Evolutionary conservation across 768 basidiomycete genomes (phyloP), one percentile per base, ranked within the genome.

Genomic region (Udeniomyces megalosporus): DNA sequence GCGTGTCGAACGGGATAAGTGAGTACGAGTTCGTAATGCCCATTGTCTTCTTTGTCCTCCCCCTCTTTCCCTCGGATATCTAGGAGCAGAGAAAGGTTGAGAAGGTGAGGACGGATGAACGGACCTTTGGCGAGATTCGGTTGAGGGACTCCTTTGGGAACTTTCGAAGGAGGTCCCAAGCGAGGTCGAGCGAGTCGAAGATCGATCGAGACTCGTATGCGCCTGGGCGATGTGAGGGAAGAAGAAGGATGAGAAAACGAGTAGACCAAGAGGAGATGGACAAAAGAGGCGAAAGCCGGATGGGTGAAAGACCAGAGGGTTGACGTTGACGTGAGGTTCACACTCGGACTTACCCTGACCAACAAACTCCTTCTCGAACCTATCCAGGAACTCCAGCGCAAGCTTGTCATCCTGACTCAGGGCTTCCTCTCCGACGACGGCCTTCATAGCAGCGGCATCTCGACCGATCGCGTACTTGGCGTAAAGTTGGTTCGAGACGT

Each of bases 121-220:
- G 38, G 17, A 73, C 71, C 83, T 89, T 89, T 70, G 91, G 91
- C 72, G 83, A 90, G 78, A 97, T 92, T 70, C 92, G 88, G 78
- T 96, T 97, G 68, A 97, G 80, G 75, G 90, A 88, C 76, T 96
- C 93, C 75, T 92, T 91, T 65, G 95, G 95, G 87, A 97, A 99
- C 72, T 93, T 93, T 68, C 95, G 85, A 68, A 99, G 80, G 57
- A 99, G 76, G 26, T 85, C 85, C 95, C 95, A 99, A 24, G 91
- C 95, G 60, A 97, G 79, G 76, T 99, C 95, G 48, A 99, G 81
- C 55, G 90, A 92, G 70, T 99, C 93, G 72, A 95, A 95, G 76
- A 99, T 85, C 56, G 88, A 88, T 63, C 95, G 83, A 52, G 91
- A 84, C 76, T 97, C 95, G 75, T 93, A 93, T 31, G 88, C 80